Evolutionary conservation across 345 rosid species (phyloP), one percentile per base, ranked within the genome.

Genomic region (Euphorbia pulcherrima): DNA sequence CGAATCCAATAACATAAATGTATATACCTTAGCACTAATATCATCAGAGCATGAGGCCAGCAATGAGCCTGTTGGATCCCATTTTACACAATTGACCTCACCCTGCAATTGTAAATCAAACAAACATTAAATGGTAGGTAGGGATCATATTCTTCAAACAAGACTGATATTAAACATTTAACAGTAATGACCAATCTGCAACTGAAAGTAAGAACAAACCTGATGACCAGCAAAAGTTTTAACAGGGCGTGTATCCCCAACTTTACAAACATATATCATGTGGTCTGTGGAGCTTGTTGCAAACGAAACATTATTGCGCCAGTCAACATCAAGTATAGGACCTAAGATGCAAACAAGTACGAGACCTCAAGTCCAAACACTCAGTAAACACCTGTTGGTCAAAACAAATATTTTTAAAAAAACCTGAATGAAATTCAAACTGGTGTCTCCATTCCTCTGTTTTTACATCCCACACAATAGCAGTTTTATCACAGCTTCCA

Each of bases 21-120:
- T 33, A 33, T 33, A 59, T 7, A 54, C 99, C 98, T 95, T 95
- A 10, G 94, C 99, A 77, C 90, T 92, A 56, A 86, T 85, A 69
- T 95, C 99, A 62, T 95, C 99, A 41, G 99, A 95, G 84, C 99
- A 95, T 6, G 99, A 92, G 55, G 99, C 99, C 79, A 95, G 73
- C 66, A 88, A 78, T 41, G 87, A 71, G 68, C 99, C 99, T 18
- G 94, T 88, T 44, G 99, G 99, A 87, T 92, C 97, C 99, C 99
- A 95, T 85, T 95, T 95, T 74, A 95, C 97, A 75, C 99, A 92
- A 82, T 95, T 95, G 65, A 95, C 99, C 80, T 95, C 99, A 21
- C 97, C 92, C 99, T 95, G 92, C 41, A 78, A 77, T 74, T 68
- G 75, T 68, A 60, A 37, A 72, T 69, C 41, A 35, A 21, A 27